phyloP scores from a whole-genome alignment of 306 rosid genomes.

The Acacia melanoxylon region DNA sequence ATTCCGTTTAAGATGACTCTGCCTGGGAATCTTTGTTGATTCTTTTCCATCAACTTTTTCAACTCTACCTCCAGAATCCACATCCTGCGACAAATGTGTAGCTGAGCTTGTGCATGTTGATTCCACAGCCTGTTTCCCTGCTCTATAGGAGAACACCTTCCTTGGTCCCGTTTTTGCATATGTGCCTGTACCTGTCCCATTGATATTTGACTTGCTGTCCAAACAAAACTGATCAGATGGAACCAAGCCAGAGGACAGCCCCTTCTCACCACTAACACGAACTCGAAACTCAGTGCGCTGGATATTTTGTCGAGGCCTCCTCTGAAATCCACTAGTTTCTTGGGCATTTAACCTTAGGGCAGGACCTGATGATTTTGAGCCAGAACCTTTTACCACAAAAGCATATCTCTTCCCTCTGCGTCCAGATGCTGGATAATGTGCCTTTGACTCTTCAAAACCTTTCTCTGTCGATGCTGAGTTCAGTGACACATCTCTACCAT shows the following conservation, averaged over 20 bases:
- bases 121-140: slow-evolving; percentile 50
- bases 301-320: slow-evolving; percentile 67
- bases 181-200: slow-evolving; percentile 46
- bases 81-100: slow-evolving; percentile 40
- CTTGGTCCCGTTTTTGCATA: slow-evolving; percentile 60
- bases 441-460: slow-evolving; percentile 48
- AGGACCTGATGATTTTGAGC: slow-evolving; percentile 54
- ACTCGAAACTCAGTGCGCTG: slow-evolving; percentile 90
- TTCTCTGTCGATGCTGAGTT: slow-evolving; percentile 53
- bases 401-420: slow-evolving; percentile 72
- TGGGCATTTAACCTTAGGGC: slow-evolving; percentile 46
- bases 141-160: slow-evolving; percentile 48
- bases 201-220: slow-evolving; percentile 52
- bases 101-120: slow-evolving; percentile 22
- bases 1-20: slow-evolving; percentile 72
- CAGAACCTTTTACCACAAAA: slow-evolving; percentile 65
- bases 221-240: slow-evolving; percentile 45
- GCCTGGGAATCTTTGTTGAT: slow-evolving; percentile 56
- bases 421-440: slow-evolving; percentile 50
- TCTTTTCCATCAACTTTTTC: slow-evolving; percentile 64
- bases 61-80: slow-evolving; percentile 52
- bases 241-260: slow-evolving; percentile 47
- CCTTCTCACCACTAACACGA: slow-evolving; percentile 63
- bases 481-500: slow-evolving; percentile 38
- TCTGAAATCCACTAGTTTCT: slow-evolving; percentile 58